phyloP scores from a whole-genome alignment of 441 rosid genomes.

The Metrosideros polymorpha region DNA sequence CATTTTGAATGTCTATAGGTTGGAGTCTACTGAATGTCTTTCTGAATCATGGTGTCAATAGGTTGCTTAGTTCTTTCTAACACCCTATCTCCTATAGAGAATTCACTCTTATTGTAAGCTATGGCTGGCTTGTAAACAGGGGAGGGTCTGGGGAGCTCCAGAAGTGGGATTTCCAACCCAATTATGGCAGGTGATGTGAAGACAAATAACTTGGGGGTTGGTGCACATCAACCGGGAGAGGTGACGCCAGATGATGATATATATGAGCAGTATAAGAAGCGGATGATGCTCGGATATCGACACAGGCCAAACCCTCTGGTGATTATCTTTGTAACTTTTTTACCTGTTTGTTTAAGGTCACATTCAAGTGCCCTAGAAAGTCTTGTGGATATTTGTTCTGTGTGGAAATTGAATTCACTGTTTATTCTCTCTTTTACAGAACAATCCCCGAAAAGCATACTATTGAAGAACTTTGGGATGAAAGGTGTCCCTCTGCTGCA shows the following conservation, averaged over 20 bases:
- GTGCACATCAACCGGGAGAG: conserved; percentile 88
- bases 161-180: conserved; percentile 84
- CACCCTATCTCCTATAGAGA: not conserved
- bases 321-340: conserved; percentile 1
- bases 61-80: not conserved
- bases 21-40: not conserved
- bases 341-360: not conserved
- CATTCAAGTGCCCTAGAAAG: not conserved
- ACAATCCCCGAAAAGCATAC: conserved; percentile 87
- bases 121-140: conserved; percentile 42
- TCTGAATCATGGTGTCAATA: not conserved
- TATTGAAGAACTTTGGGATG: conserved; percentile 25
- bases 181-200: conserved; percentile 80
- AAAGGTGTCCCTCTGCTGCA: not conserved
- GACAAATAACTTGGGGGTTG: conserved; percentile 83
- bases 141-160: conserved; percentile 94
- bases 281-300: conserved; percentile 98
- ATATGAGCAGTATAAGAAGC: conserved; percentile 97
- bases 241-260: conserved; percentile 89
- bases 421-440: conserved; percentile 26
- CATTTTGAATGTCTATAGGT: not conserved
- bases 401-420: not conserved
- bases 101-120: not conserved
- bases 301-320: conserved; percentile 96
- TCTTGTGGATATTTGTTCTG: not conserved